These are phyloP conservation scores for Vitis hybrid DNA, from an alignment of 177 flowering plant species.

Conservation along the genomic window DNA sequence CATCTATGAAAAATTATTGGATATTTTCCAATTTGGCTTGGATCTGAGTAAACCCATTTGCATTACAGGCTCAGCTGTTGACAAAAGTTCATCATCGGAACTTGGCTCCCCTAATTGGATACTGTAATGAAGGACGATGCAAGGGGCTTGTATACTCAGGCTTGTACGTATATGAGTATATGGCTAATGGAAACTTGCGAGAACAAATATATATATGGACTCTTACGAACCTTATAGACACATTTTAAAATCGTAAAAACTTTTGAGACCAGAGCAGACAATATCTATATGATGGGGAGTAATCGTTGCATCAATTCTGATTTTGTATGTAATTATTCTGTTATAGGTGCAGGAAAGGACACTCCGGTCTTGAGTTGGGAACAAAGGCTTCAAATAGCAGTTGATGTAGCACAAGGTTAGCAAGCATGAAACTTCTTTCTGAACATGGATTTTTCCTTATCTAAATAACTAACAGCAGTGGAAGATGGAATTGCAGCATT, in stretches of 20 bases:
- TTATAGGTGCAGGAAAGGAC: slow-evolving; percentile 14
- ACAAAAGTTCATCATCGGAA: slow-evolving; percentile 13
- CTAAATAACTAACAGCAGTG: background rate
- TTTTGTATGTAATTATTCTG: too few relatives aligned
- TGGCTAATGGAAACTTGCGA: slow-evolving; percentile 12
- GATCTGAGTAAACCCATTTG: too few relatives aligned
- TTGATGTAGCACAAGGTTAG: slow-evolving; percentile 34
- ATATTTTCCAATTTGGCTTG: too few relatives aligned
- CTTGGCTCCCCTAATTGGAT: slow-evolving; percentile 9
- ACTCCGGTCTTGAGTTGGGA: slow-evolving; percentile 24
- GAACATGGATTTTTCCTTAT: background rate
- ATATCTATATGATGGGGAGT: too few relatives aligned
- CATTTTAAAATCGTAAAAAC: background rate
- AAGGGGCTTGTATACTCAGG: slow-evolving; percentile 2
- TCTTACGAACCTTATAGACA: too few relatives aligned
- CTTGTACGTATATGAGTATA: slow-evolving; percentile 5
- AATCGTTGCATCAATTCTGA: too few relatives aligned
- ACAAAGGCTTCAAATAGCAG: slow-evolving; percentile 24
- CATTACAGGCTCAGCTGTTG: slow-evolving; percentile 10
- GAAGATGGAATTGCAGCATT: slow-evolving; percentile 16
- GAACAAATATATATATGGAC: background rate
- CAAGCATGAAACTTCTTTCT: background rate
- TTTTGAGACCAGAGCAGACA: background rate
- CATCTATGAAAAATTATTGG: too few relatives aligned
- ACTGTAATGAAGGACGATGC: slow-evolving; percentile 2